Conservation (phyloP, 495 filamentous ascomycete species). For the Trichoderma parareesei region DNA sequence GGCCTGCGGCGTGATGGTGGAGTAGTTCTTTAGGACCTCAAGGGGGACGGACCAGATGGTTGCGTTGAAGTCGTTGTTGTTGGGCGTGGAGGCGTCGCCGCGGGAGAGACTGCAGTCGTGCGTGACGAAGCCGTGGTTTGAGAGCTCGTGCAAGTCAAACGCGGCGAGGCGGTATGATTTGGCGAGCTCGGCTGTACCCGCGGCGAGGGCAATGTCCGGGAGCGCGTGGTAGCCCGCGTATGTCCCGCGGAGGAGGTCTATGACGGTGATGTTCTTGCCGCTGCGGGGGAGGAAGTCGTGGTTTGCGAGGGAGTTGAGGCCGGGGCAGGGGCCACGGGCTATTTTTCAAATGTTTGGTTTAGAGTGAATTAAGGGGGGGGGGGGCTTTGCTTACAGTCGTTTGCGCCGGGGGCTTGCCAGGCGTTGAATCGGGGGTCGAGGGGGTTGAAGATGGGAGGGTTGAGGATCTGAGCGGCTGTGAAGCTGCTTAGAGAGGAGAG, state of each 20-base stretch:
- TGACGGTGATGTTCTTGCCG: slow-evolving; percentile 20
- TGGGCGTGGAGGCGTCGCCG: slow-evolving; percentile 16
- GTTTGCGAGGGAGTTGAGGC: slow-evolving; percentile 39
- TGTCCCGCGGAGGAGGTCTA: not conserved
- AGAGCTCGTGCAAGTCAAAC: not conserved
- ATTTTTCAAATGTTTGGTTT: not conserved
- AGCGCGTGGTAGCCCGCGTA: not conserved
- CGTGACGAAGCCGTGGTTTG: slow-evolving; percentile 12
- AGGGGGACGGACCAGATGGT: slow-evolving; percentile 16
- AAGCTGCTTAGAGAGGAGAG: not conserved
- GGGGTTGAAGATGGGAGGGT: not conserved
- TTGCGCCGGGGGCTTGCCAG: not conserved
- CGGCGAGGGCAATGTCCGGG: not conserved
- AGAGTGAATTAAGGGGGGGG: too few relatives aligned
- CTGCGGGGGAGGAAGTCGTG: slow-evolving; percentile 38
- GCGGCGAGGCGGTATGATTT: not conserved
- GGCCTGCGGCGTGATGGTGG: not conserved
- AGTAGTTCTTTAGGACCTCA: not conserved
- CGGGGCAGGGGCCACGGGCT: slow-evolving; percentile 29
- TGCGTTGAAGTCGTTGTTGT: slow-evolving; percentile 21
- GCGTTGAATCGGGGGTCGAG: not conserved
- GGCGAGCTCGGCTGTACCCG: not conserved
- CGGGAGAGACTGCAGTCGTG: slow-evolving; percentile 20
- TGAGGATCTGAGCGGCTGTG: not conserved
- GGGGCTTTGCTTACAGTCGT: not conserved